A percentile compares a stretch with the other conserved stretches of the same genome.
Evolutionary conservation across 2,329 filamentous ascomycete species (phyloP).

Genomic region (Microsporum audouinii): DNA sequence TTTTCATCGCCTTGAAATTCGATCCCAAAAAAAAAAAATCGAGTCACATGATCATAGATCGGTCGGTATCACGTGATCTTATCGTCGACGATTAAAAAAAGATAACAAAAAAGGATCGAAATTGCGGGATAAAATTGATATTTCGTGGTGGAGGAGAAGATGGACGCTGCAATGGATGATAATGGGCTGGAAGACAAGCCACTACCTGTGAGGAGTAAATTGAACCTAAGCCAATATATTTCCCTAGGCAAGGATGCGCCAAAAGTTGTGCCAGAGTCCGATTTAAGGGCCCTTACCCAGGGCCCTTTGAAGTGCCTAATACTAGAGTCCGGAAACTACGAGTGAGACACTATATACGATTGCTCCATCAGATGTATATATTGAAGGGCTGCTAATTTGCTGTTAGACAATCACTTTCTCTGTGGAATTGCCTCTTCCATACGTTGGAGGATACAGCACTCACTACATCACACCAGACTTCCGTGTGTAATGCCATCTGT

Average conservation of each 20-base stretch:
- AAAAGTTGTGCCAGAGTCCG: constrained; percentile 5
- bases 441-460: constrained; percentile 32
- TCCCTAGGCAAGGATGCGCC: not conserved
- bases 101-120: not conserved
- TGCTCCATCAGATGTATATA: not conserved
- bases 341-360: constrained; percentile 6
- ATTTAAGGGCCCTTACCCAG: constrained; percentile 9
- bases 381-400: not conserved
- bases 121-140: not conserved
- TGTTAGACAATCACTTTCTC: constrained; percentile 15
- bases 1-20: not conserved
- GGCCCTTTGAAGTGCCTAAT: constrained; percentile 11
- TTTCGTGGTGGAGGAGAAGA: not conserved
- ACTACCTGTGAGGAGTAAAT: not conserved
- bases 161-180: not conserved
- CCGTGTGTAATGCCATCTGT: constrained; percentile 35
- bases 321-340: constrained; percentile 5
- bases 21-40: constrained; percentile 2
- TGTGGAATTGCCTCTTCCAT: constrained; percentile 32
- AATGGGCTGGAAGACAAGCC: not conserved
- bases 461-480: constrained; percentile 30
- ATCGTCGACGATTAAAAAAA: not conserved
- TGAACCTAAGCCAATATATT: not conserved
- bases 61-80: not conserved
- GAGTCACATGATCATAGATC: not conserved